A percentile compares a stretch with the other conserved stretches of the same genome.
phyloP scores from a whole-genome alignment of 768 basidiomycete genomes.

The Amylocystis lapponica region DNA sequence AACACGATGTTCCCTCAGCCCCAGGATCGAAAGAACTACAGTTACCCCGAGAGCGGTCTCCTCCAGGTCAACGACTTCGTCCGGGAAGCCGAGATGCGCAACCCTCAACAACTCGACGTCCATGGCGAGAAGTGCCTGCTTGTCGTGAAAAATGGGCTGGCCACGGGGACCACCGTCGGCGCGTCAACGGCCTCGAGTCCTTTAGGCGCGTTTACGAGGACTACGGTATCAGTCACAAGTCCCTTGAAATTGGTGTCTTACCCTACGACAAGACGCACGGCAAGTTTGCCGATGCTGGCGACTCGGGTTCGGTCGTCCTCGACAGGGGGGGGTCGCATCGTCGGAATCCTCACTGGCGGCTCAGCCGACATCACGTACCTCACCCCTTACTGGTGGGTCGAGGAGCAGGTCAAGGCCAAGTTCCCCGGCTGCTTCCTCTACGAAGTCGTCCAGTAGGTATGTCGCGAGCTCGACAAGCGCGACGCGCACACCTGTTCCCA shows the following conservation, averaged over 20 bases:
- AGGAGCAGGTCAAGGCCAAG: conserved; percentile 23
- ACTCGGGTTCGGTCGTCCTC: conserved; percentile 30
- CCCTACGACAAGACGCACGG: conserved; percentile 19
- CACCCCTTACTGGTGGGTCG: conserved; percentile 26
- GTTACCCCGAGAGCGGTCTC: conserved; percentile 4
- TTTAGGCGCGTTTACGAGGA: conserved; percentile 13
- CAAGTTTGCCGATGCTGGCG: conserved; percentile 32
- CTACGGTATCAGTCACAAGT: conserved; percentile 3
- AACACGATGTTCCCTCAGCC: conserved; percentile 15
- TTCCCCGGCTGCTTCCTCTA: conserved; percentile 30
- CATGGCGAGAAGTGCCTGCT: conserved; percentile 17
- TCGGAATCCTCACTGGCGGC: conserved; percentile 23
- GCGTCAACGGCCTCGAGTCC: conserved; percentile 18
- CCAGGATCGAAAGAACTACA: neutral
- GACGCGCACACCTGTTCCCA: neutral
- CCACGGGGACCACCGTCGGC: conserved; percentile 22
- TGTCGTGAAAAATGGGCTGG: conserved; percentile 22
- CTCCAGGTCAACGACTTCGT: conserved; percentile 11
- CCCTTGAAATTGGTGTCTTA: conserved; percentile 14
- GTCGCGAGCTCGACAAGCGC: conserved; percentile 1
- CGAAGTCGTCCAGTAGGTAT: conserved; percentile 11
- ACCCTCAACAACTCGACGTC: conserved; percentile 19
- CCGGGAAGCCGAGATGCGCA: conserved; percentile 24
- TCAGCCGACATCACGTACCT: conserved; percentile 23
- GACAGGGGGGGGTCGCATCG: conserved; percentile 21